These are phyloP conservation scores for Eragrostis nindensis DNA, from an alignment of 176 grass and related monocot genomes.

Conservation along the genomic window DNA sequence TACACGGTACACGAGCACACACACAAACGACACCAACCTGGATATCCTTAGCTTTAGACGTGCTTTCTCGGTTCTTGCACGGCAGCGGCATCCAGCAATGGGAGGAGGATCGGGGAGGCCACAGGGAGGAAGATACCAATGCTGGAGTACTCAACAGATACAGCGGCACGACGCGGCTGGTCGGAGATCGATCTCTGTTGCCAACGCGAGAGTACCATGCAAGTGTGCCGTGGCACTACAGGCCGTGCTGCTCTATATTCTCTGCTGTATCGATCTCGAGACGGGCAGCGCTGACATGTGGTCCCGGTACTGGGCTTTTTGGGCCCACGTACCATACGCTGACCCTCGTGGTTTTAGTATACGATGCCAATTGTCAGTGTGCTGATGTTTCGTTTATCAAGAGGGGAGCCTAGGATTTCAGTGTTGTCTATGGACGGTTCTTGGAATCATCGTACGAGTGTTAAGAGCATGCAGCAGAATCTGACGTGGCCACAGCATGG, in stretches of 20 bases:
- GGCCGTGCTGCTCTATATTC: not conserved
- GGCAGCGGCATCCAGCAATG: not conserved
- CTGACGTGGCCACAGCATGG: not conserved
- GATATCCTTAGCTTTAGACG: not conserved
- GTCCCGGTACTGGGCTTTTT: not conserved
- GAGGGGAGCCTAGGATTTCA: not conserved
- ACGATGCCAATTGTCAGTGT: not conserved
- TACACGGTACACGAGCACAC: not conserved
- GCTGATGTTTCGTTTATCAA: constrained; percentile 14
- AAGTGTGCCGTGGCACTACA: not conserved
- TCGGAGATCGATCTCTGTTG: not conserved
- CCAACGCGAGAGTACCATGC: not conserved
- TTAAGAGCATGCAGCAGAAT: not conserved
- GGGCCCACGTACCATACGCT: not conserved
- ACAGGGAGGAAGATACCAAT: constrained; percentile 17
- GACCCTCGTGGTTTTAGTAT: too few species aligned
- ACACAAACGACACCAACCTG: not conserved
- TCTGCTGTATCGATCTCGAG: too few species aligned
- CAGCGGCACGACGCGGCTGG: not conserved
- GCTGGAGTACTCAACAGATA: not conserved
- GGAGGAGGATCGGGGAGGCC: not conserved
- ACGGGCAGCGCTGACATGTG: not conserved
- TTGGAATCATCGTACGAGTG: not conserved
- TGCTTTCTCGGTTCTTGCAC: not conserved
- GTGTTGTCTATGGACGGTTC: constrained; percentile 12